Evolutionary conservation across 1,139 yeast genomes (phyloP), one percentile per base, ranked within the genome.

Genomic region (Williopsis jadinii): DNA sequence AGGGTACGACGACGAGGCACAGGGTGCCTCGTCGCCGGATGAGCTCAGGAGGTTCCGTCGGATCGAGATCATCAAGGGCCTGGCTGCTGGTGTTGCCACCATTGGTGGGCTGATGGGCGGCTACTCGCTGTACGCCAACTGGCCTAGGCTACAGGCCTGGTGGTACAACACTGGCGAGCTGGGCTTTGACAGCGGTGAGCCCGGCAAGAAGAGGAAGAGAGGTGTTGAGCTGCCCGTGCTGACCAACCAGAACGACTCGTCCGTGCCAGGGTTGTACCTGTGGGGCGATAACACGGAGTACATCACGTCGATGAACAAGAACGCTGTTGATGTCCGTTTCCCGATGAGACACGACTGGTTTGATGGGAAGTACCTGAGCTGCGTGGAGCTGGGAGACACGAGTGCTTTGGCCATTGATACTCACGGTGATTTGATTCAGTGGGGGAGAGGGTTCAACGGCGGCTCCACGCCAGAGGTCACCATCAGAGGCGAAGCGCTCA

Each of bases 391-490:
- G 1, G 64, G 68, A 19, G 76, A 71, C 24, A 62, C 60, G 9
- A 68, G 80, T 26, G 84, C 78, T 3, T 80, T 79, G 1, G 80
- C 94, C 1, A 73, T 80, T 19, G 74, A 81, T 46, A 73, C 72
- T 1, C 72, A 73, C 26, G 97, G 97, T n/a, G 75, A 81, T 53
- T 70, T 86, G 19, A 80, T 77, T 44, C 85, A 82, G 56, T 84
- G 88, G 83, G 75, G 77, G 34, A 53, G 62, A 28, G 73, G 71
- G 2, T 65, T 52, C 41, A 45, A 53, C 35, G 38, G 47, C 14
- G 40, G 36, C 13, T 41, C 49, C 12, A 41, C 32, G 3, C 62
- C 64, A 12, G 40, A 50, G 40, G 46, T 47, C 36, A 51, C 58
- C 12, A 35, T 57, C 9, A 54, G 66, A 32, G 80, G 78, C 12